These are phyloP conservation scores for Carallia brachiata DNA, from an alignment of 345 rosid species.

Conservation along the genomic window DNA sequence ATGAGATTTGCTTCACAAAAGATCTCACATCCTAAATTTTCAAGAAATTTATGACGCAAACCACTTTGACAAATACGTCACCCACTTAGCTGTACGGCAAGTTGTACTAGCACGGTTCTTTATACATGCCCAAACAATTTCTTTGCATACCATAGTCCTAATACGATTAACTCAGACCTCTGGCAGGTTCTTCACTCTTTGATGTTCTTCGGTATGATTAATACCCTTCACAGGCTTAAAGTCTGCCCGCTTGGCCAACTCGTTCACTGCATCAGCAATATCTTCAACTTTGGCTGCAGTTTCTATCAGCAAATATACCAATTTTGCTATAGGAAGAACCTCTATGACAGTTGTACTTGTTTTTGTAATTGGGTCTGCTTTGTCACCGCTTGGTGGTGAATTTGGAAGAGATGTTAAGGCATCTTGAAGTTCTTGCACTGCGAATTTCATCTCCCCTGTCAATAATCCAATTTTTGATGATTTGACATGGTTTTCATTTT, in stretches of 20 bases:
- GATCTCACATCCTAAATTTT: no score
- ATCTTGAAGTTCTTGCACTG: slow-evolving; percentile 53
- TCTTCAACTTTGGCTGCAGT: slow-evolving; percentile 52
- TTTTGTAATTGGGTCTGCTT: slow-evolving; percentile 10
- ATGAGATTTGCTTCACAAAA: no score
- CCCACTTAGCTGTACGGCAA: background rate
- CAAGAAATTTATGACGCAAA: background rate
- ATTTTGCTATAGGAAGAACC: slow-evolving; percentile 55
- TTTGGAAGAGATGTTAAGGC: slow-evolving; percentile 45
- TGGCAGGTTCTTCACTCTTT: slow-evolving; percentile 20
- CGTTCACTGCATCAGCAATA: slow-evolving; percentile 42
- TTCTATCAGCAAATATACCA: slow-evolving; percentile 54
- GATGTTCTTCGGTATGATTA: slow-evolving; percentile 13
- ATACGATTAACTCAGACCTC: no score
- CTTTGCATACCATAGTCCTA: background rate
- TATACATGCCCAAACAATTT: background rate
- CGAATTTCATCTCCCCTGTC: slow-evolving; percentile 52
- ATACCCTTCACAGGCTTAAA: slow-evolving; percentile 43
- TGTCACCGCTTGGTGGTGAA: slow-evolving; percentile 22
- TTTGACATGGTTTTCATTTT: slow-evolving; percentile 42
- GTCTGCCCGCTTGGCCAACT: slow-evolving; percentile 50
- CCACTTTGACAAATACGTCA: no score
- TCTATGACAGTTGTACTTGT: slow-evolving; percentile 35
- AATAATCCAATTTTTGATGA: slow-evolving; percentile 44
- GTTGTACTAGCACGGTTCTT: background rate